These are phyloP conservation scores for Leucocoprinus sp. DNA, from an alignment of 768 basidiomycete species.

Conservation along the genomic window DNA sequence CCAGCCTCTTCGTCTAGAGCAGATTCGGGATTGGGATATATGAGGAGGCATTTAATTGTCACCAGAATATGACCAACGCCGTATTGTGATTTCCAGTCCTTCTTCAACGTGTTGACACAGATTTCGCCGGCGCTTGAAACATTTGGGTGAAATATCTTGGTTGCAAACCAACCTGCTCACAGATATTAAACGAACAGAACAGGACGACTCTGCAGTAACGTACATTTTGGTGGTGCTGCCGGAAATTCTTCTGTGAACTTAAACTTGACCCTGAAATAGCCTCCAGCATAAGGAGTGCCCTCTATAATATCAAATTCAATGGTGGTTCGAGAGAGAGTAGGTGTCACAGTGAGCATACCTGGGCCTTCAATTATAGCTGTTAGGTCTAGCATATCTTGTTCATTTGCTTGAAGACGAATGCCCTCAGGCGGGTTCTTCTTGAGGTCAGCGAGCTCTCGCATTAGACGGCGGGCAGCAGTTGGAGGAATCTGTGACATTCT, in stretches of 20 bases:
- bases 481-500: slow-evolving; percentile 22
- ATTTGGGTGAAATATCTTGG: slow-evolving; percentile 97
- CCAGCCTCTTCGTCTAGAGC: slow-evolving; percentile 96
- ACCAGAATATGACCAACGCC: slow-evolving; percentile 89
- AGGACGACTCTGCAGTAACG: slow-evolving; percentile 16
- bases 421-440: slow-evolving; percentile 83
- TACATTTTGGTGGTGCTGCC: slow-evolving; percentile 90
- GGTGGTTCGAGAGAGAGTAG: slow-evolving; percentile 3
- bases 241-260: slow-evolving; percentile 92
- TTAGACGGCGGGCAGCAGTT: slow-evolving; percentile 69
- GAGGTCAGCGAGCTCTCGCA: slow-evolving; percentile 79
- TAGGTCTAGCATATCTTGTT: slow-evolving; percentile 84
- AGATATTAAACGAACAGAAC: neutral
- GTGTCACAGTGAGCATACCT: slow-evolving; percentile 40
- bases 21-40: slow-evolving; percentile 95
- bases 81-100: slow-evolving; percentile 90
- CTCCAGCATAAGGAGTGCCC: slow-evolving; percentile 60
- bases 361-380: slow-evolving; percentile 87
- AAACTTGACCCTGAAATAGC: slow-evolving; percentile 71
- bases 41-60: slow-evolving; percentile 91
- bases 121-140: slow-evolving; percentile 87
- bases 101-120: slow-evolving; percentile 95
- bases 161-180: slow-evolving; percentile 71
- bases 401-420: slow-evolving; percentile 79
- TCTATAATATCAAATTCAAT: slow-evolving; percentile 21